Evolutionary conservation across 2,329 filamentous ascomycete genomes (phyloP).

Genomic region (Monosporascus ibericus): DNA sequence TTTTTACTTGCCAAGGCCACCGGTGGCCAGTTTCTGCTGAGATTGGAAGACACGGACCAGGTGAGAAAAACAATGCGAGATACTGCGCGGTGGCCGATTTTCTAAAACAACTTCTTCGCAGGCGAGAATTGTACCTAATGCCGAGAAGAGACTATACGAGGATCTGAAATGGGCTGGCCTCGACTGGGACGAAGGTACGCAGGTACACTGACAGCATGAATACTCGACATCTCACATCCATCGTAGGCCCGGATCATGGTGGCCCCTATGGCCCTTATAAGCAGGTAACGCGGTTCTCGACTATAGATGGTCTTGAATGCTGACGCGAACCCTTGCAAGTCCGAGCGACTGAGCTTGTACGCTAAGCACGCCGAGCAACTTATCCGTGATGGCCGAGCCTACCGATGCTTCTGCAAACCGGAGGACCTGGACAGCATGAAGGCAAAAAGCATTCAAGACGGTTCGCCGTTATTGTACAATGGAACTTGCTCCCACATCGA

Average conservation of each 20-base stretch:
- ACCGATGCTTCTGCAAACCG: slow-evolving; percentile 85
- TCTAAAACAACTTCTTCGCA: slow-evolving; percentile 28
- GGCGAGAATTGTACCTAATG: slow-evolving; percentile 75
- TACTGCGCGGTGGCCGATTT: slow-evolving; percentile 1
- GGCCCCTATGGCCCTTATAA: slow-evolving; percentile 81
- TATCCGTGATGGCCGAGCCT: slow-evolving; percentile 67
- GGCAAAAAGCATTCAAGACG: slow-evolving; percentile 50
- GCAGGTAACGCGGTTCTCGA: slow-evolving; percentile 49
- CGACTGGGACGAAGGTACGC: slow-evolving; percentile 81
- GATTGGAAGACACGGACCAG: slow-evolving; percentile 94
- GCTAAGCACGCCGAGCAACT: slow-evolving; percentile 62
- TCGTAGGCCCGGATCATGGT: slow-evolving; percentile 66
- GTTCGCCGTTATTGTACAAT: slow-evolving; percentile 41
- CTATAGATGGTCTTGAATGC: background rate
- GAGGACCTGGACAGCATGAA: slow-evolving; percentile 65
- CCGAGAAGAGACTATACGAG: slow-evolving; percentile 69
- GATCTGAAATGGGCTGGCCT: slow-evolving; percentile 87
- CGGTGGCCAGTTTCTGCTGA: slow-evolving; percentile 80
- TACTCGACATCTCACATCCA: slow-evolving; percentile 10
- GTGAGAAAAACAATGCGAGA: slow-evolving; percentile 36
- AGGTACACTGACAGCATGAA: background rate
- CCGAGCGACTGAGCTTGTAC: slow-evolving; percentile 72
- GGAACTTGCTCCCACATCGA: slow-evolving; percentile 67
- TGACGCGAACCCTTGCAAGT: slow-evolving; percentile 41
- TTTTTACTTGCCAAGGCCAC: slow-evolving; percentile 85